A percentile compares a stretch with the other conserved stretches of the same genome.
phyloP scores from a whole-genome alignment of 306 rosid species.

The Citrullus colocynthis region DNA sequence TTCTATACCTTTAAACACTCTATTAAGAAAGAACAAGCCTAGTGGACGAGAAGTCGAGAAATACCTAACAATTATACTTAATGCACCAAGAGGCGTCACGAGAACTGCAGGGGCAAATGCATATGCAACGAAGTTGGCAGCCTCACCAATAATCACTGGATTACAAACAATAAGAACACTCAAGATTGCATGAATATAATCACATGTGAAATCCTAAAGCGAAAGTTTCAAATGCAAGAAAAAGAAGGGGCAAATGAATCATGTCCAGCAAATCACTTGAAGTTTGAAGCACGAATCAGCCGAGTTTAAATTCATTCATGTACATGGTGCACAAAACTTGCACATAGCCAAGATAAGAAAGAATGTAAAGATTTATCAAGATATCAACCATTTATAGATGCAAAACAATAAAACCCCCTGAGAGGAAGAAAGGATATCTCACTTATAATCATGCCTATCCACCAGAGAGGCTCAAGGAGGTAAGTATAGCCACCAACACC shows the following conservation, averaged over 20 bases:
- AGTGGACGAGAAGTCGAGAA: neutral
- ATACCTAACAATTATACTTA: constrained; percentile 82
- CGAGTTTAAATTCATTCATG: neutral
- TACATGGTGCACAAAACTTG: neutral
- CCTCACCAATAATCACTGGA: constrained; percentile 83
- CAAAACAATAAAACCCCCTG: neutral
- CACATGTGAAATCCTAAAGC: constrained; percentile 7
- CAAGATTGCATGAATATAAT: constrained; percentile 20
- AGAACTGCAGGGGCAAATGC: constrained; percentile 91
- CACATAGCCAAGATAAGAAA: constrained; percentile 11
- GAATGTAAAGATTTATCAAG: neutral
- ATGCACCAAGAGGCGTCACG: constrained; percentile 90
- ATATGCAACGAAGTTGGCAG: constrained; percentile 73
- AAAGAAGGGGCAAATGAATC: neutral
- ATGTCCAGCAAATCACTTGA: neutral
- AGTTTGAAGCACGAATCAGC: neutral
- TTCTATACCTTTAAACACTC: too few species aligned
- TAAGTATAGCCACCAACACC: constrained; percentile 81
- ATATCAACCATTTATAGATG: neutral
- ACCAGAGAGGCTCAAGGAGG: constrained; percentile 87
- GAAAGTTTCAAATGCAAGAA: neutral
- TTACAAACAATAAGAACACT: constrained; percentile 30
- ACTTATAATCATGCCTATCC: constrained; percentile 77
- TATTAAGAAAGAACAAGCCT: constrained; percentile 1
- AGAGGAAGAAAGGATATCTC: constrained; percentile 11